Evolutionary conservation across 805 yeast genomes (phyloP).

Genomic region (Suhomyces kilbournensis): DNA sequence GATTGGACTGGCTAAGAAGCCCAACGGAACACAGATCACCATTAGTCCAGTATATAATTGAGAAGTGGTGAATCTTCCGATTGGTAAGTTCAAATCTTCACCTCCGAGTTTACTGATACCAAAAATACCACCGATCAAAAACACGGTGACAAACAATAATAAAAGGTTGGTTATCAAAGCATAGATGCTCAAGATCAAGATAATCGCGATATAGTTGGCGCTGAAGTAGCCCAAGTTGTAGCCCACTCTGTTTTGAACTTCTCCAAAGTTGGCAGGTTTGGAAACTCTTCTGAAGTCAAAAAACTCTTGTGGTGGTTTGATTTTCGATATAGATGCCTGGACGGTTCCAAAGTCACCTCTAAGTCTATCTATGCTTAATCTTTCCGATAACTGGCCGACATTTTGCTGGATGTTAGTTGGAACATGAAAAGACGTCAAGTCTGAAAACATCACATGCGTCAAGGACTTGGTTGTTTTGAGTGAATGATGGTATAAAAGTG

Average conservation of each 20-base stretch:
- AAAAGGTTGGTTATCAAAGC: constrained; percentile 84
- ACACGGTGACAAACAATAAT: constrained; percentile 73
- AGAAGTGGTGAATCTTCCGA: constrained; percentile 68
- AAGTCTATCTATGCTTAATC: constrained; percentile 23
- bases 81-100: constrained; percentile 73
- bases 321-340: constrained; percentile 62
- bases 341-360: constrained; percentile 37
- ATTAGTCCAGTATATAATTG: constrained; percentile 83
- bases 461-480: neutral
- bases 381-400: constrained; percentile 16
- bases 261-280: constrained; percentile 86
- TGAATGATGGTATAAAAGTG: constrained; percentile 1
- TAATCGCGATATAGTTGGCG: constrained; percentile 77
- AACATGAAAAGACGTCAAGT: neutral
- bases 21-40: constrained; percentile 74
- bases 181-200: constrained; percentile 71
- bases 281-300: constrained; percentile 87
- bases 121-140: constrained; percentile 70
- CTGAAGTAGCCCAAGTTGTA: constrained; percentile 85
- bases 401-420: constrained; percentile 12
- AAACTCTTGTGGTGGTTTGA: constrained; percentile 90
- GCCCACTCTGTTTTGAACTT: constrained; percentile 81
- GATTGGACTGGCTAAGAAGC: constrained; percentile 84
- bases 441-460: neutral
- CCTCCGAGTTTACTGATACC: constrained; percentile 82